phyloP scores from a whole-genome alignment of 441 rosid genomes.

The Erodium trifolium region DNA sequence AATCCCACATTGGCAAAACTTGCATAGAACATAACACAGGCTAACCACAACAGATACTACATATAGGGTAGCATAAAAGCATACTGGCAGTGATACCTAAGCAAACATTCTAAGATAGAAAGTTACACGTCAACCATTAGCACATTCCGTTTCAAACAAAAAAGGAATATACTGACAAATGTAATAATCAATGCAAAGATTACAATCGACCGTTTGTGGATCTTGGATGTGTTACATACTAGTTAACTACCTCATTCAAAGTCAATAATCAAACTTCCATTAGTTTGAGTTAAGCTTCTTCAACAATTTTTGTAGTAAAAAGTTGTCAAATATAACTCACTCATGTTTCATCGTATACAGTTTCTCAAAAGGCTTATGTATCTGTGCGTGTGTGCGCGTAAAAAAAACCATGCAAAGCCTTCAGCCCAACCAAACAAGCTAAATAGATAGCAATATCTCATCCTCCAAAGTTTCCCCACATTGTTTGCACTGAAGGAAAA shows the following conservation, averaged over 20 bases:
- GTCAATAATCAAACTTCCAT: neutral
- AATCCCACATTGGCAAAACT: neutral
- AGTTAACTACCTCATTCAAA: neutral
- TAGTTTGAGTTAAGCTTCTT: neutral
- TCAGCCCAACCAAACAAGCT: too few species aligned
- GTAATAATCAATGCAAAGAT: neutral
- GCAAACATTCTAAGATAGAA: neutral
- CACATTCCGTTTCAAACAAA: neutral
- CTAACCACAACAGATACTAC: neutral
- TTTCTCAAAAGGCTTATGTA: neutral
- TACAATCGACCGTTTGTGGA: neutral
- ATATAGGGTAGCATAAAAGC: constrained; percentile 1
- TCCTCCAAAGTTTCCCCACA: neutral
- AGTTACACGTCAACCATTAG: neutral
- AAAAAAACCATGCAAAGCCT: too few species aligned
- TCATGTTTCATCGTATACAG: neutral
- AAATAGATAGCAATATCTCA: too few species aligned
- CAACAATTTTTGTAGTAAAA: neutral
- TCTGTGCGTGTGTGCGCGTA: too few species aligned
- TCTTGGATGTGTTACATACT: neutral
- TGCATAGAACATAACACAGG: neutral
- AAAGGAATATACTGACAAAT: neutral
- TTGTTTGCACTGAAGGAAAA: neutral
- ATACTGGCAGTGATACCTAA: neutral
- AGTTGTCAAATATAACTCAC: neutral